Evolutionary conservation across 108 stramenopile species (phyloP), one percentile per base, ranked within the genome.

Genomic region (Nannochloropsis salina): DNA sequence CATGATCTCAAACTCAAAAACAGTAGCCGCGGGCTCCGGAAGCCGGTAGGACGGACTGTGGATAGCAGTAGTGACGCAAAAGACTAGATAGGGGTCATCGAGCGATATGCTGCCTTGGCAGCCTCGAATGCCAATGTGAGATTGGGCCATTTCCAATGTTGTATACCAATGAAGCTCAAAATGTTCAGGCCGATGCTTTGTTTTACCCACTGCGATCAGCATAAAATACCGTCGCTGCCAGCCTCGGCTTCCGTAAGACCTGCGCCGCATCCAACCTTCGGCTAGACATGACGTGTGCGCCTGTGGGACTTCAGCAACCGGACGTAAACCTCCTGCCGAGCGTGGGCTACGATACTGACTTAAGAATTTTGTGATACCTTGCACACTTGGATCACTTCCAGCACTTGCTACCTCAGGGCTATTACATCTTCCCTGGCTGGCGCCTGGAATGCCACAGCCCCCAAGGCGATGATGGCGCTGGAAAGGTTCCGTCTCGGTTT

Each of bases 401-500:
- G 31, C 31, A 31, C 31, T 31, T 31, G 31, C 31, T 31, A 31
- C 31, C 31, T 31, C 31, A 31, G 31, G 31, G 31, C 31, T 31
- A 31, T 0, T 31, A 31, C 31, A 31, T 31, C 1, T 31, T 31
- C 31, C 31, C 31, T 31, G 31, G 31, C 31, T 31, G 31, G 31
- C 31, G 31, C 31, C 31, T 31, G 31, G 31, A 31, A 31, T 31
- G 31, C 31, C 31, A 31, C 61, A 4, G 61, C n/a, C n/a, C 61
- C 61, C 61, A n/a, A 74, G 61, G 15, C 61, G 61, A 74, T 74
- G 61, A 15, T 74, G 61, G 61, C 61, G 61, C 61, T 74, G 61
- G 61, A 74, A 74, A 6, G 61, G 61, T 74, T 74, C 61, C n/a
- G 61, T 74, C 42, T 88, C 87, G 8, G 47, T 83, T 45, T 47